A percentile compares a stretch with the other conserved stretches of the same genome.
Conservation (phyloP, 1,139 yeast genomes). For the Lodderomyces orthopsilosis region DNA sequence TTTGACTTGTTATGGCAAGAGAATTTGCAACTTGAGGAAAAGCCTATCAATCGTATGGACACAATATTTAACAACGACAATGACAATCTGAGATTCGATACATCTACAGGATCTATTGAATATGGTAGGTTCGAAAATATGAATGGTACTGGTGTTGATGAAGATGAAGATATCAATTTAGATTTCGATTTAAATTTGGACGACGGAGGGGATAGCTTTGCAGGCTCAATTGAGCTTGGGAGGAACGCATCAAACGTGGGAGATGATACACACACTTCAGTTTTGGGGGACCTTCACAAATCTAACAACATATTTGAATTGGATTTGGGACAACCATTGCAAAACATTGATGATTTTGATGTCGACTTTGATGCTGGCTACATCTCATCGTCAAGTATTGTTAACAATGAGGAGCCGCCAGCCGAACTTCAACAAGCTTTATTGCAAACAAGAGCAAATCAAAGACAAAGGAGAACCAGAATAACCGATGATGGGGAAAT, state of each 20-base stretch:
- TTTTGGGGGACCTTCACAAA: constrained; percentile 28
- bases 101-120: constrained; percentile 54
- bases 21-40: constrained; percentile 53
- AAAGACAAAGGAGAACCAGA: constrained; percentile 30
- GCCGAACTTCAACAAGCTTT: constrained; percentile 2
- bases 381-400: neutral
- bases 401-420: neutral
- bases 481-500: constrained; percentile 39
- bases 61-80: constrained; percentile 5
- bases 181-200: constrained; percentile 54
- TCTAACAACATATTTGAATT: constrained; percentile 19
- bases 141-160: constrained; percentile 3
- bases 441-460: constrained; percentile 16
- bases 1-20: constrained; percentile 69
- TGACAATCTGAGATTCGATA: constrained; percentile 15
- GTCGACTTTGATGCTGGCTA: constrained; percentile 14
- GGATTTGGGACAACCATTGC: constrained; percentile 26
- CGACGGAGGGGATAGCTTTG: constrained; percentile 18
- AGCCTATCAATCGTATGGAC: neutral
- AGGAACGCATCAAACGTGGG: constrained; percentile 28
- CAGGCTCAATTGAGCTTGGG: constrained; percentile 48
- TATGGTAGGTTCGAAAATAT: constrained; percentile 41
- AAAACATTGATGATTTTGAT: constrained; percentile 23
- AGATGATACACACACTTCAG: constrained; percentile 21
- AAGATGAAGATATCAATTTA: constrained; percentile 33